Evolutionary conservation across 805 yeast genomes (phyloP).

Genomic region (Debaryomyces castellii): DNA sequence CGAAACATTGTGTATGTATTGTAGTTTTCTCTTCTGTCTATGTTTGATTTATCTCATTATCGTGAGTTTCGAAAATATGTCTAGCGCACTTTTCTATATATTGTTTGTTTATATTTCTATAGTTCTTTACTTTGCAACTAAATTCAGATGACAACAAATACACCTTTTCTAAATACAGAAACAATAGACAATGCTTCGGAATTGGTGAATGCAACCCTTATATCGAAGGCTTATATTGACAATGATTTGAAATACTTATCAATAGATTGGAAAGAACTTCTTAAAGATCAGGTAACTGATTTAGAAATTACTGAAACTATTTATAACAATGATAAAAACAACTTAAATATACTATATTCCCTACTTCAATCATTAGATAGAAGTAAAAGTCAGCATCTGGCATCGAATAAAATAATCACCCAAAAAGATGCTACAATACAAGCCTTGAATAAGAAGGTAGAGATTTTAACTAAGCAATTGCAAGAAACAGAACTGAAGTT

Average conservation of each 20-base stretch:
- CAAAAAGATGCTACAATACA: conserved; percentile 30
- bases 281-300: conserved; percentile 22
- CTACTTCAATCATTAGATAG: conserved; percentile 31
- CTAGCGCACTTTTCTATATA: not conserved
- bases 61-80: too few relatives aligned
- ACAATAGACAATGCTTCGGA: conserved; percentile 37
- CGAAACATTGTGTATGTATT: not conserved
- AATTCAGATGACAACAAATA: conserved; percentile 2
- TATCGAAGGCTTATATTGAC: conserved; percentile 34
- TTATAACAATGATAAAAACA: conserved; percentile 37
- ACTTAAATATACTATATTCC: conserved; percentile 37
- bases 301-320: conserved; percentile 26
- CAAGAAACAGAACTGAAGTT: conserved; percentile 16
- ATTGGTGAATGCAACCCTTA: conserved; percentile 32
- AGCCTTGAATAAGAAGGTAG: conserved; percentile 20
- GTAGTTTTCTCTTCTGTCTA: not conserved
- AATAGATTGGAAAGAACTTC: conserved; percentile 33
- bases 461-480: conserved; percentile 19
- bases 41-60: too few relatives aligned
- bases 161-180: conserved; percentile 25
- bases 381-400: conserved; percentile 28
- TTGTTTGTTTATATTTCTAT: not conserved
- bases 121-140: not conserved
- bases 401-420: conserved; percentile 26
- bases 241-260: conserved; percentile 30